phyloP scores from a whole-genome alignment of 345 rosid genomes.

The Populus nigra region DNA sequence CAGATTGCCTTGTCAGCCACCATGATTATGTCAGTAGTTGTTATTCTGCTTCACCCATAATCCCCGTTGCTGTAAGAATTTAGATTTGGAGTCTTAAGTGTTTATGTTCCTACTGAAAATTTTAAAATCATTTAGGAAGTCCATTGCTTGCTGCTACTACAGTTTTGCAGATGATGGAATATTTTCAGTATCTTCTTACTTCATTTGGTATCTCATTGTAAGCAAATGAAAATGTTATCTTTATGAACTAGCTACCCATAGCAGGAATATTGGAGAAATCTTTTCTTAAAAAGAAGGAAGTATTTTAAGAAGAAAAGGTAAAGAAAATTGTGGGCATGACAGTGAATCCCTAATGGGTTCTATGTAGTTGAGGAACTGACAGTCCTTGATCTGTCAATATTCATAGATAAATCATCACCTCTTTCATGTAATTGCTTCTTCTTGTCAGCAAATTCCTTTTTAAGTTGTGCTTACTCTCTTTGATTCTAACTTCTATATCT shows the following conservation, averaged over 20 bases:
- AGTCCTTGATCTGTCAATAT: not conserved
- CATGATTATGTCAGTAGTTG: not conserved
- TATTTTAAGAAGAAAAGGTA: no score
- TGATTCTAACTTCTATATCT: not conserved
- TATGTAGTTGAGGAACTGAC: not conserved
- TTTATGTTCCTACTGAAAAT: not conserved
- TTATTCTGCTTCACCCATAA: not conserved
- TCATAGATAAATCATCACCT: not conserved
- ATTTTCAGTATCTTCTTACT: not conserved
- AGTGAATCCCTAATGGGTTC: not conserved
- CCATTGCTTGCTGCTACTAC: not conserved
- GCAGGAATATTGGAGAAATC: not conserved
- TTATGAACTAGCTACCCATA: not conserved
- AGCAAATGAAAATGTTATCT: not conserved
- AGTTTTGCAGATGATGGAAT: not conserved
- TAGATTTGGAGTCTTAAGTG: not conserved
- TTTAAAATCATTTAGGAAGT: not conserved
- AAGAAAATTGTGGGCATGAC: no score
- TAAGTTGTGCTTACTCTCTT: constrained; percentile 5
- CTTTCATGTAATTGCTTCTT: not conserved
- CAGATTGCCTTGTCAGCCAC: not conserved
- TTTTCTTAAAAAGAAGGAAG: no score
- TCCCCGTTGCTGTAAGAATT: not conserved
- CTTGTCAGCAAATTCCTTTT: not conserved
- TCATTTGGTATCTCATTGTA: not conserved